Conservation (phyloP, 1,139 yeast genomes). For the Yamadazyma oceani region DNA sequence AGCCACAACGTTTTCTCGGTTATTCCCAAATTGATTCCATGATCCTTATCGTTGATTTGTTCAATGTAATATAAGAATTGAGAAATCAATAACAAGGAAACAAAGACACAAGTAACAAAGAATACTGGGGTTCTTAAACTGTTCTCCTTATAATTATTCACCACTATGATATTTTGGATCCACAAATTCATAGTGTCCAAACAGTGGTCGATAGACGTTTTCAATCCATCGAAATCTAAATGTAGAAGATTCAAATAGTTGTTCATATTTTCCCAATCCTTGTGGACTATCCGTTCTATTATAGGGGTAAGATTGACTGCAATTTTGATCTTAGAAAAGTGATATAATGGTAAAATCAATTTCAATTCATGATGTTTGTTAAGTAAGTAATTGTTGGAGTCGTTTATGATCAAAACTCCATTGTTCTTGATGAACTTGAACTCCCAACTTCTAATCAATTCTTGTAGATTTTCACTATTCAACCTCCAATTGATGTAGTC, state of each 20-base stretch:
- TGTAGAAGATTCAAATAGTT: conserved; percentile 39
- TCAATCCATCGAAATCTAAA: conserved; percentile 55
- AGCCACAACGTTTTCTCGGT: conserved; percentile 53
- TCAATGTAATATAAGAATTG: conserved; percentile 61
- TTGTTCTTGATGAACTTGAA: conserved; percentile 57
- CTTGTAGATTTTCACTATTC: conserved; percentile 54
- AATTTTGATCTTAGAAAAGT: conserved; percentile 63
- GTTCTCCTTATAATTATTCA: conserved; percentile 61
- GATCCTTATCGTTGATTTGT: conserved; percentile 21
- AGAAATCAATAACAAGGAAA: conserved; percentile 58
- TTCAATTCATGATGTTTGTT: conserved; percentile 56
- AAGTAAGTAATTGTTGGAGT: conserved; percentile 50
- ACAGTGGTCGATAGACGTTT: conserved; percentile 58
- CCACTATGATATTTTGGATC: conserved; percentile 65
- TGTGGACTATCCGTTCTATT: conserved; percentile 54
- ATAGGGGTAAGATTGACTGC: conserved; percentile 59
- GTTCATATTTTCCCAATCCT: conserved; percentile 69
- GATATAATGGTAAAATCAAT: conserved; percentile 61
- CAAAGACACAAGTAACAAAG: conserved; percentile 66
- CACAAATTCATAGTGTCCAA: conserved; percentile 63
- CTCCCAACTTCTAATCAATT: conserved; percentile 66
- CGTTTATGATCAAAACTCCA: conserved; percentile 56
- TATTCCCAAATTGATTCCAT: conserved; percentile 21
- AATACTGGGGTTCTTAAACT: conserved; percentile 73
- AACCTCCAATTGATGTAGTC: conserved; percentile 56